These are phyloP conservation scores for Ustilago lituana DNA, from an alignment of 1,284 basidiomycete genomes.

Conservation along the genomic window DNA sequence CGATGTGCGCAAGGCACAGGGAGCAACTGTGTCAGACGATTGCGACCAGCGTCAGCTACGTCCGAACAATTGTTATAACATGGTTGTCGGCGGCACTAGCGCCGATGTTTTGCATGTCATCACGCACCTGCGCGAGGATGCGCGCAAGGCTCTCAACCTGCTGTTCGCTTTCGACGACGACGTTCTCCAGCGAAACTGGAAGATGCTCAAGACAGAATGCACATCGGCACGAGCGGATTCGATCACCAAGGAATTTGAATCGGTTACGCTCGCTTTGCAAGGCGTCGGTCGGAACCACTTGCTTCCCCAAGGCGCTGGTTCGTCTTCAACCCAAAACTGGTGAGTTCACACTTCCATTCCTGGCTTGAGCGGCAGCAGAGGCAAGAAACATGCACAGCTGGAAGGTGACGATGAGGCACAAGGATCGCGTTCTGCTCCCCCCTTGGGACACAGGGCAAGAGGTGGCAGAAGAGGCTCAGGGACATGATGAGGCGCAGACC, in stretches of 20 bases:
- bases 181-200: background rate
- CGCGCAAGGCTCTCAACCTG: constrained; percentile 1
- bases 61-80: background rate
- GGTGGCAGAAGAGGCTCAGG: too few species aligned
- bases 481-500: too few species aligned
- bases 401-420: too few species aligned
- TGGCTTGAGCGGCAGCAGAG: too few species aligned
- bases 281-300: constrained; percentile 2
- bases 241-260: constrained; percentile 1
- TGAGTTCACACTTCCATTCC: too few species aligned
- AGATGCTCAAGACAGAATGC: background rate
- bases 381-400: too few species aligned
- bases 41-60: background rate
- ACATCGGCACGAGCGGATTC: background rate
- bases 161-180: constrained; percentile 3
- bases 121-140: background rate
- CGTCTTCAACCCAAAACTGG: too few species aligned
- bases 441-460: too few species aligned
- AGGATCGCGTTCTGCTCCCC: too few species aligned
- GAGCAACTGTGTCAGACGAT: background rate
- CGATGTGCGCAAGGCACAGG: too few species aligned
- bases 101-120: background rate
- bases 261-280: background rate
- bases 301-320: too few species aligned
- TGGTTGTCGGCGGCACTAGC: constrained; percentile 1